phyloP scores from a whole-genome alignment of 2,329 filamentous ascomycete species.

The Aspergillus sp. region DNA sequence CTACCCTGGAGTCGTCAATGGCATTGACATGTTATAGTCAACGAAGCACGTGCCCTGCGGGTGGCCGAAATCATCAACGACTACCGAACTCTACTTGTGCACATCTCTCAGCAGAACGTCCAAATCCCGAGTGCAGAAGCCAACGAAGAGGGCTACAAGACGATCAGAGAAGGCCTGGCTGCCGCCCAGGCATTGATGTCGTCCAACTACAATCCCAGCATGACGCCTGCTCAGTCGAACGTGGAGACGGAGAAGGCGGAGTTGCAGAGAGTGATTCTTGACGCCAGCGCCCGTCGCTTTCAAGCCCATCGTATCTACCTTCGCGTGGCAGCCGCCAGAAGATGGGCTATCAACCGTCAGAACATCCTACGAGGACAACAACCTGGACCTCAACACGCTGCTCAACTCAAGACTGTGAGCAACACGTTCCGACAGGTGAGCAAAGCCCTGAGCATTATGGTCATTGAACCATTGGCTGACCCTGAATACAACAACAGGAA shows the following conservation, averaged over 20 bases:
- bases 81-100: slow-evolving; percentile 62
- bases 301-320: slow-evolving; percentile 64
- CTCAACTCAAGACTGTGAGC: slow-evolving; percentile 53
- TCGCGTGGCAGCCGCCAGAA: slow-evolving; percentile 57
- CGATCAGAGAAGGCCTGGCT: slow-evolving; percentile 58
- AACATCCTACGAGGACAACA: slow-evolving; percentile 55
- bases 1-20: background rate
- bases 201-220: slow-evolving; percentile 53
- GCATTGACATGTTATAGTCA: slow-evolving; percentile 49
- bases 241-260: slow-evolving; percentile 59
- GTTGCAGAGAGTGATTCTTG: slow-evolving; percentile 60
- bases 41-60: slow-evolving; percentile 64
- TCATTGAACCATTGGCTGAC: background rate
- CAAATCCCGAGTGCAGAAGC: slow-evolving; percentile 57
- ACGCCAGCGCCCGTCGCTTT: slow-evolving; percentile 62
- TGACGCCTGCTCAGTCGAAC: slow-evolving; percentile 45
- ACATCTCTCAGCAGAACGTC: slow-evolving; percentile 58
- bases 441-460: slow-evolving; percentile 9
- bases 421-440: slow-evolving; percentile 53
- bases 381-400: slow-evolving; percentile 50
- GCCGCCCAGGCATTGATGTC: slow-evolving; percentile 59
- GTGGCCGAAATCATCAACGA: slow-evolving; percentile 66
- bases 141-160: slow-evolving; percentile 60
- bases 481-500: slow-evolving; percentile 48
- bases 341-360: slow-evolving; percentile 60